Evolutionary conservation across 2,329 filamentous ascomycete genomes (phyloP).

Genomic region (Diplocarpon rosae): DNA sequence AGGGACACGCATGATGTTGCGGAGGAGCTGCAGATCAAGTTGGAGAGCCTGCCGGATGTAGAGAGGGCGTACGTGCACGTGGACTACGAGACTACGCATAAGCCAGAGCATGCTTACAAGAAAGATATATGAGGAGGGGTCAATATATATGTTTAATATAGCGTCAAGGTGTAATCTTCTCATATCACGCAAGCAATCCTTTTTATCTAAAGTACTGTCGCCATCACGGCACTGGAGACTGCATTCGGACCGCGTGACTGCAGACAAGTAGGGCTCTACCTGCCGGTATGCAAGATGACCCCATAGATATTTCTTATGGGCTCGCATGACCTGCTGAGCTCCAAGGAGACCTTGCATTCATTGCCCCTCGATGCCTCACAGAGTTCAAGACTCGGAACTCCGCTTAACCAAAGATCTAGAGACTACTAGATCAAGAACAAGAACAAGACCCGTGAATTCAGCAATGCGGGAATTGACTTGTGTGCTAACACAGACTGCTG

Average conservation of each 20-base stretch:
- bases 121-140: conserved; percentile 40
- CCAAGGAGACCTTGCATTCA: conserved; percentile 5
- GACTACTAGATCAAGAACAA: not conserved
- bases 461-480: not conserved
- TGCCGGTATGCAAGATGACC: not conserved
- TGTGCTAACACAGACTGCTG: no score
- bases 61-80: conserved; percentile 95
- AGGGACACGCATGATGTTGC: conserved; percentile 82
- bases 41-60: conserved; percentile 83
- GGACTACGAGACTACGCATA: conserved; percentile 92
- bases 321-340: conserved; percentile 1
- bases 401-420: conserved; percentile 1
- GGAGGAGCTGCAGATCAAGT: conserved; percentile 85
- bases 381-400: not conserved
- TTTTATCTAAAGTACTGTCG: no score
- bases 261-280: no score
- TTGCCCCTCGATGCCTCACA: not conserved
- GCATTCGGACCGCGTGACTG: no score
- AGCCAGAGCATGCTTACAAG: conserved; percentile 66
- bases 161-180: no score
- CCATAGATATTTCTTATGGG: not conserved
- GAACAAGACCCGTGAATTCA: not conserved
- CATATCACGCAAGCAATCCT: no score
- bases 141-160: no score
- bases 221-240: no score